Conservation (phyloP, 2,329 filamentous ascomycete species). For the Daldinia eschscholtzii region DNA sequence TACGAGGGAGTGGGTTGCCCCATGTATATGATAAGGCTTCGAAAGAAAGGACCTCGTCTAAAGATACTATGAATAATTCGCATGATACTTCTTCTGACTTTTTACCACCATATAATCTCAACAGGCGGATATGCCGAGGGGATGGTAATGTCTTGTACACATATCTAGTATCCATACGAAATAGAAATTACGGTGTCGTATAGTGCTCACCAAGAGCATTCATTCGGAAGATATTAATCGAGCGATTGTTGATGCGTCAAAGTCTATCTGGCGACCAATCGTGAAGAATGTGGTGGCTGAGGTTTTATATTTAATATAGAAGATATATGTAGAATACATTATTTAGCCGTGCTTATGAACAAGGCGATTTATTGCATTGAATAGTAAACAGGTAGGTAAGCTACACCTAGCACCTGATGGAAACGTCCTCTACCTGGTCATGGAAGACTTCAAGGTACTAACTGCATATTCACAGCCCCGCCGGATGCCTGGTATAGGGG, state of each 20-base stretch:
- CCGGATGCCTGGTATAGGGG: background rate
- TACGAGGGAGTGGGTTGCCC: background rate
- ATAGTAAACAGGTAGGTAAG: background rate
- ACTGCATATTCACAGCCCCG: background rate
- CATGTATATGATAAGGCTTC: background rate
- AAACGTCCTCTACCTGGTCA: background rate
- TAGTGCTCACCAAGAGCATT: background rate
- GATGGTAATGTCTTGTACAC: background rate
- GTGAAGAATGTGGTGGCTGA: background rate
- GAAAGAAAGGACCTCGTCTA: background rate
- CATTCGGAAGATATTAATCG: background rate
- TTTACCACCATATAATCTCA: background rate
- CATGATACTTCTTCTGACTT: background rate
- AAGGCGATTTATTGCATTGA: background rate
- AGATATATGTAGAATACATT: background rate
- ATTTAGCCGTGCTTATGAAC: background rate
- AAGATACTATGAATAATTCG: background rate
- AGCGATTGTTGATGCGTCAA: no score
- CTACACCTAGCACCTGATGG: background rate
- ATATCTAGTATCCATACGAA: background rate
- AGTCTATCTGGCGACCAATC: background rate
- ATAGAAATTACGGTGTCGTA: background rate
- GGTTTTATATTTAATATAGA: background rate
- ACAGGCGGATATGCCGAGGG: background rate
- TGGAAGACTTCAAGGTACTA: background rate